phyloP scores from a whole-genome alignment of 2,329 filamentous ascomycete genomes.

The Cadophora sp. region DNA sequence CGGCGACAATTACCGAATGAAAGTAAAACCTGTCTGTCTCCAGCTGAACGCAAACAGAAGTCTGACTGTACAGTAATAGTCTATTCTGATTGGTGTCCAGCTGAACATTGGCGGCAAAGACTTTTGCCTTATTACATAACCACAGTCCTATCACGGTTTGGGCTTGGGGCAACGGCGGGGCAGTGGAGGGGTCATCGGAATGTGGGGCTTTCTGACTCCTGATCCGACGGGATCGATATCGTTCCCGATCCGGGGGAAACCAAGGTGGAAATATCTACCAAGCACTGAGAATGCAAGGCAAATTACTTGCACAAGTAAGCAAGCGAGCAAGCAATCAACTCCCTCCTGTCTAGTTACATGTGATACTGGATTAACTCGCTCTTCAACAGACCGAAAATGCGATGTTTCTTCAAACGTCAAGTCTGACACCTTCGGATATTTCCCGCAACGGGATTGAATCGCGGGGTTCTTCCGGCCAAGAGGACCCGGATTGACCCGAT shows the following conservation, averaged over 20 bases:
- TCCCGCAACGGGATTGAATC: background rate
- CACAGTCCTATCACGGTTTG: background rate
- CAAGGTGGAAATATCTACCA: background rate
- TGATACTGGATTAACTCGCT: background rate
- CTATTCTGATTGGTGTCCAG: slow-evolving; percentile 3
- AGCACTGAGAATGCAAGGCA: no score
- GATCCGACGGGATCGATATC: background rate
- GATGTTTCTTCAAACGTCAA: background rate
- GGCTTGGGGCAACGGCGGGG: background rate
- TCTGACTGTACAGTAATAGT: slow-evolving; percentile 13
- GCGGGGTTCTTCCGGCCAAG: slow-evolving; percentile 11
- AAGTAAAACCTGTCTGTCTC: background rate
- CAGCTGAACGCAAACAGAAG: background rate
- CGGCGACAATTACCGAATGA: background rate
- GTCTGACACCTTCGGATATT: slow-evolving; percentile 8
- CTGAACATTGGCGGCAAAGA: background rate
- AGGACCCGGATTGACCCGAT: slow-evolving; percentile 11
- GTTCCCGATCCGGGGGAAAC: slow-evolving; percentile 2
- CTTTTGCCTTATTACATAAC: slow-evolving; percentile 3
- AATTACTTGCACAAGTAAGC: no score
- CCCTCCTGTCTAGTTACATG: background rate
- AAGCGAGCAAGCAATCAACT: no score
- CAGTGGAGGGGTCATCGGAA: slow-evolving; percentile 1
- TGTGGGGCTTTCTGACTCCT: background rate
- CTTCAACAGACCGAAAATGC: slow-evolving; percentile 1